Evolutionary conservation across 108 stramenopile species (phyloP).

Genomic region (Craspedostauros australis): DNA sequence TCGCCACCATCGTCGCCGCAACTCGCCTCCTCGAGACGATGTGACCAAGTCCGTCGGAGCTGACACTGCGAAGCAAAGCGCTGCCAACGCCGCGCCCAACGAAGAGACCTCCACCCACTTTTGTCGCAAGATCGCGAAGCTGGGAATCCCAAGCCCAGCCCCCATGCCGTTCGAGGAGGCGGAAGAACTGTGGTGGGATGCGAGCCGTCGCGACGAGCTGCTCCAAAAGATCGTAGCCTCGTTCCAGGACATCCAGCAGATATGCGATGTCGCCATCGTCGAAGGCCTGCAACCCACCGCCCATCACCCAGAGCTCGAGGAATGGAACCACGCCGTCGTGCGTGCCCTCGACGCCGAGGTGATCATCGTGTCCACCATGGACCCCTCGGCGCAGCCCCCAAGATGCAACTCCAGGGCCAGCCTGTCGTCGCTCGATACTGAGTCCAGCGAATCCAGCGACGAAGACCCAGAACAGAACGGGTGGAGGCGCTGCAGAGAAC

Average conservation of each 20-base stretch:
- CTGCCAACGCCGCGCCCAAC: too few species aligned
- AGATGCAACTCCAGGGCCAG: too few species aligned
- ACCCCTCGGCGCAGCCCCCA: too few species aligned
- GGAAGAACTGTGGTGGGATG: not conserved
- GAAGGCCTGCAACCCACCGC: slow-evolving; percentile 19
- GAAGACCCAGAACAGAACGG: too few species aligned
- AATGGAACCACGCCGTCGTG: slow-evolving; percentile 9
- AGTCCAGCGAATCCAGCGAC: not conserved
- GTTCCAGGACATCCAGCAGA: not conserved
- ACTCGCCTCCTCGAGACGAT: too few species aligned
- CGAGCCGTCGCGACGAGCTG: too few species aligned
- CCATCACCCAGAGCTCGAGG: slow-evolving; percentile 9
- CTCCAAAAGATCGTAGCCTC: too few species aligned
- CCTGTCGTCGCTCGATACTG: too few species aligned
- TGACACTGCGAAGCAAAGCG: too few species aligned
- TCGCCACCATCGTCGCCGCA: too few species aligned
- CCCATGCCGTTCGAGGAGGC: slow-evolving; percentile 5
- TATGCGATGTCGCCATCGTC: slow-evolving; percentile 6
- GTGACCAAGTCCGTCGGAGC: too few species aligned
- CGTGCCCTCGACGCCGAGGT: slow-evolving; percentile 17
- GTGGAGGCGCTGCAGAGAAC: slow-evolving; percentile 1
- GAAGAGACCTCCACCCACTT: slow-evolving; percentile 15
- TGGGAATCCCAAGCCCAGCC: slow-evolving; percentile 3
- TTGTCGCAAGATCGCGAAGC: not conserved
- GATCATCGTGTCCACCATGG: slow-evolving; percentile 13